Evolutionary conservation across 352 stramenopile genomes (phyloP), one percentile per base, ranked within the genome.

Genomic region (Pilasporangium apinafurcum): DNA sequence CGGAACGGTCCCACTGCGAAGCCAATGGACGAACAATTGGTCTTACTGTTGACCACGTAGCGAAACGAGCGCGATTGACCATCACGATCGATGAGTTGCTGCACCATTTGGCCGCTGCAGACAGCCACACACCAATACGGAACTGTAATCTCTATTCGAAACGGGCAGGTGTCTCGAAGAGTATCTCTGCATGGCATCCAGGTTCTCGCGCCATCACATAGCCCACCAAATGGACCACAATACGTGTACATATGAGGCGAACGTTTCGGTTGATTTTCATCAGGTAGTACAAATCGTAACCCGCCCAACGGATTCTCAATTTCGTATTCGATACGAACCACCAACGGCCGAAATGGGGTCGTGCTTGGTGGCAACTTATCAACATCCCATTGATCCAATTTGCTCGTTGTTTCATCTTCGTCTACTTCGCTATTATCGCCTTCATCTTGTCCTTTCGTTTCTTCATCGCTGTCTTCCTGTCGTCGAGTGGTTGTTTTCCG

Each of bases 171-270:
- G 32, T 93, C 78, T 12, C 68, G 51, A 13, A 89, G 41, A 4
- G 76, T 88, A 34, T 93, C 81, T 24, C 81, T 62, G 34, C 78
- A 93, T 2, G 81, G 81, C 78, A 93, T 91, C 81, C 81, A 93
- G 18, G 76, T 86, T 29, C 81, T 73, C 21, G 81, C 81, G 20
- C 81, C 81, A 40, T 93, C 81, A 29, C 81, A 93, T 4, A 91
- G 60, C 3, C 78, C 81, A 1, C 81, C 81, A 48, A 91, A 91
- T 9, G 78, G 78, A 10, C 79, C 81, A 48, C 76, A 84, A 51
- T 87, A 86, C 46, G 81, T 88, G 66, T 93, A 93, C 81, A 93
- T 89, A 37, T 93, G 81, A 0, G 81, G 81, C 21, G 63, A 83
- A 13, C 78, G 65, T 49, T 81, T 83, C 12, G 81, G 71, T 31